Conservation (phyloP, 768 basidiomycete genomes). For the Trametes cinnabarina region DNA sequence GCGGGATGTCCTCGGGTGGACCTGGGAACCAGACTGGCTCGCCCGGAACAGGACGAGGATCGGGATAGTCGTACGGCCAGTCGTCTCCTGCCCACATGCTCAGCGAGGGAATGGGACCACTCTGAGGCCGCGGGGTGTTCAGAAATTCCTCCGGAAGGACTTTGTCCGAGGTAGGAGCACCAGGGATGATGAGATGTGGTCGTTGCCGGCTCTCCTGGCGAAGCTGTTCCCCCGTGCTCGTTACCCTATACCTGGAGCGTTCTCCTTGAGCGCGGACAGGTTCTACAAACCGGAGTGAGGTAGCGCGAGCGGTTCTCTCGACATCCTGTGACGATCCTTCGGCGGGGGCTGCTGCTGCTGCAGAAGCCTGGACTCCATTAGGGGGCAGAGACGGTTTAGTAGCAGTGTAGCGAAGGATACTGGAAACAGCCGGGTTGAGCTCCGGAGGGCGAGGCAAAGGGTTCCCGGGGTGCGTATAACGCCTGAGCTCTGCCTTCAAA, state of each 20-base stretch:
- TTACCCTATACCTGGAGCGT: background rate
- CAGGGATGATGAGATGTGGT: conserved; percentile 16
- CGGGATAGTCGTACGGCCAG: conserved; percentile 3
- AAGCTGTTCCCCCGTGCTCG: background rate
- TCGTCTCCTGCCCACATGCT: conserved; percentile 3
- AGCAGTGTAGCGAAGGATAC: background rate
- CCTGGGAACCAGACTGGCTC: background rate
- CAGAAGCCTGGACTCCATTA: background rate
- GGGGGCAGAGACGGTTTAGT: background rate
- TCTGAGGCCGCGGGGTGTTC: conserved; percentile 3
- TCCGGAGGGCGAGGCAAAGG: conserved; percentile 21
- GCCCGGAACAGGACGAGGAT: background rate
- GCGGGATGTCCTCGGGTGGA: background rate
- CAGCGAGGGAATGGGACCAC: background rate
- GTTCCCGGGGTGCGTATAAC: conserved; percentile 14
- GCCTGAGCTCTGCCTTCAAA: conserved; percentile 9
- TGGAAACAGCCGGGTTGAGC: conserved; percentile 3
- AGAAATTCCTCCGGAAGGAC: conserved; percentile 17
- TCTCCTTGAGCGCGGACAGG: background rate
- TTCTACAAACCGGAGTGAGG: background rate
- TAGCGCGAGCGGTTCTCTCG: background rate
- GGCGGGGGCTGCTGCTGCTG: background rate
- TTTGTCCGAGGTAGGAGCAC: conserved; percentile 11
- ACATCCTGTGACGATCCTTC: background rate
- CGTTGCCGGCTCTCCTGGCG: conserved; percentile 12